These are phyloP conservation scores for Takashimella koratensis DNA, from an alignment of 1,284 basidiomycete genomes.

Conservation along the genomic window DNA sequence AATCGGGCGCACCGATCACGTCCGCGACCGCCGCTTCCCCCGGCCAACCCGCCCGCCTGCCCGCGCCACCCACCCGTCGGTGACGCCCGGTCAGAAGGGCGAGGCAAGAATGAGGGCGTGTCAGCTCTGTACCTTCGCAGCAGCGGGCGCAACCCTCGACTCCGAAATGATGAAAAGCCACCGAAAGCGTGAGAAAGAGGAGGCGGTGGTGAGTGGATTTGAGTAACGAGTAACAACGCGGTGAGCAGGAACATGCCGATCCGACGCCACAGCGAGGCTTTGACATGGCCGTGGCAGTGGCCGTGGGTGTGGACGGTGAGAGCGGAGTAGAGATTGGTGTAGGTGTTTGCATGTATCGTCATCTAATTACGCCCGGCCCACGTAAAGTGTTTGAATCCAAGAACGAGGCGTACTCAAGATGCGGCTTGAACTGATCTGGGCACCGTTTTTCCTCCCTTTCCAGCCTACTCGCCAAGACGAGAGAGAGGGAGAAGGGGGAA, in stretches of 20 bases:
- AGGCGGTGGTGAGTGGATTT: not conserved
- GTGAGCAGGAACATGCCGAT: no score
- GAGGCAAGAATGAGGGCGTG: no score
- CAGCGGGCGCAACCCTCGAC: no score
- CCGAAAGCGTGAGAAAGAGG: not conserved
- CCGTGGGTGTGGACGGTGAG: not conserved
- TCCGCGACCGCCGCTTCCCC: no score
- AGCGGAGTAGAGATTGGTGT: not conserved
- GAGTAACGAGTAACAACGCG: no score
- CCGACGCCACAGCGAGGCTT: no score
- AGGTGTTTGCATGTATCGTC: conserved; percentile 22
- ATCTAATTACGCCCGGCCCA: conserved; percentile 46
- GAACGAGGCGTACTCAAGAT: conserved; percentile 47
- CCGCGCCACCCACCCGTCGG: no score
- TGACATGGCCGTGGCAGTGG: not conserved
- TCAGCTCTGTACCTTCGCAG: no score
- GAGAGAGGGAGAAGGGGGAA: conserved; percentile 9
- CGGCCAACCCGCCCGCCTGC: no score
- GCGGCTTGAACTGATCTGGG: conserved; percentile 14
- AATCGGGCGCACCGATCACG: no score
- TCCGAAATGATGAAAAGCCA: no score
- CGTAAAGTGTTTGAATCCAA: conserved; percentile 12
- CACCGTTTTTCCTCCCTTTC: conserved; percentile 12
- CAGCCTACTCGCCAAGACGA: not conserved
- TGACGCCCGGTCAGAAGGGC: no score